phyloP scores from a whole-genome alignment of 106 monocot genomes.

The Phalaenopsis equestris region DNA sequence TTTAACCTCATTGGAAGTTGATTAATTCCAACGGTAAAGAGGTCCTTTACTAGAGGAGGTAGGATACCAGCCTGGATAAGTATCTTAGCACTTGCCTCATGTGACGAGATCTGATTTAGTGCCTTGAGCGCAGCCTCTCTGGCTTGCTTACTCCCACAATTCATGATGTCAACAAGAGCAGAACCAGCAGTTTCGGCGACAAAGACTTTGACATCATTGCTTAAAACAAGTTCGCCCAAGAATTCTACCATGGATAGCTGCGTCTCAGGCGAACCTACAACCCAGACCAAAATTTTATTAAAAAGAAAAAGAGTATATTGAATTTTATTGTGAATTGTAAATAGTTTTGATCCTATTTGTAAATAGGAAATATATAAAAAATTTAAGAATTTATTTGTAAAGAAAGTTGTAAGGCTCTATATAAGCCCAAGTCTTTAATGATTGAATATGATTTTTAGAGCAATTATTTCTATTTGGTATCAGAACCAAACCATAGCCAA shows the following conservation, averaged over 20 bases:
- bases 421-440: too few species aligned
- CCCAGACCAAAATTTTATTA: not conserved
- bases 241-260: constrained; percentile 58
- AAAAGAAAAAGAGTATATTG: not conserved
- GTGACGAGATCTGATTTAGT: constrained; percentile 63
- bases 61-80: constrained; percentile 57
- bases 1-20: constrained; percentile 65
- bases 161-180: constrained; percentile 65
- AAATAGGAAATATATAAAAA: too few species aligned
- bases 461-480: too few species aligned
- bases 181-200: constrained; percentile 61
- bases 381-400: too few species aligned
- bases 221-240: constrained; percentile 70
- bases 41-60: constrained; percentile 61
- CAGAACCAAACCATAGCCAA: too few species aligned
- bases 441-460: too few species aligned
- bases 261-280: constrained; percentile 48
- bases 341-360: too few species aligned
- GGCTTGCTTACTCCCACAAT: constrained; percentile 45
- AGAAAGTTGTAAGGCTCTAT: too few species aligned
- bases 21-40: constrained; percentile 51
- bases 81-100: constrained; percentile 54
- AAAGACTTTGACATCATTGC: constrained; percentile 68
- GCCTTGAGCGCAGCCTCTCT: constrained; percentile 65
- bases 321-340: too few species aligned